Percentiles rank a stretch among this genome's conserved stretches.
These are phyloP conservation scores for Rutstroemia sp. DNA, from an alignment of 2,329 filamentous ascomycete genomes.

Conservation along the genomic window DNA sequence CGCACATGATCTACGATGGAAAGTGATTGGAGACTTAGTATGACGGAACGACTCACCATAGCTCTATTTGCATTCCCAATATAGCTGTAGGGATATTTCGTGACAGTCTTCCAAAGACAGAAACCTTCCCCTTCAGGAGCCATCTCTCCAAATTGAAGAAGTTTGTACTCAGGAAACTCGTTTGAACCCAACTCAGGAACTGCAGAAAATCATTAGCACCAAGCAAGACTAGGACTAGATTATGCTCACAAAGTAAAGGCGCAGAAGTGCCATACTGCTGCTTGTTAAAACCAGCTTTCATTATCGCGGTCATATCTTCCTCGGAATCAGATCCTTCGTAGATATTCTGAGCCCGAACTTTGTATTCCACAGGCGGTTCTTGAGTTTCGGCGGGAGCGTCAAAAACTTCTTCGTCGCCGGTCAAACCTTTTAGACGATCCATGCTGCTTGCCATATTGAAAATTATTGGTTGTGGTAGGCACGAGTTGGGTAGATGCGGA, in stretches of 20 bases:
- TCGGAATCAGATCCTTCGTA: slow-evolving; percentile 1
- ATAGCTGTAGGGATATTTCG: slow-evolving; percentile 52
- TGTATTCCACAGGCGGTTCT: not conserved
- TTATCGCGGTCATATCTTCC: not conserved
- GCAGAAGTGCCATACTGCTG: not conserved
- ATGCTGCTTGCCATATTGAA: not conserved
- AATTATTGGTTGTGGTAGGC: not conserved
- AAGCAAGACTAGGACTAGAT: too few species aligned
- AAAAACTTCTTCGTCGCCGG: not conserved
- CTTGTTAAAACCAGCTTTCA: not conserved
- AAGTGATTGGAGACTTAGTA: not conserved
- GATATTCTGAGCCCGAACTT: not conserved
- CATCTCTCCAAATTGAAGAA: slow-evolving; percentile 23
- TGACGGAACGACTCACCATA: not conserved
- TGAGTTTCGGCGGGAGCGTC: not conserved
- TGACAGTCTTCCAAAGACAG: slow-evolving; percentile 45
- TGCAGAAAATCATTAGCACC: not conserved
- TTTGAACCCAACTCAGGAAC: slow-evolving; percentile 4
- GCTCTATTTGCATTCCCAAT: slow-evolving; percentile 44
- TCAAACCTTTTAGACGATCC: slow-evolving; percentile 2
- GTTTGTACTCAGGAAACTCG: slow-evolving; percentile 8
- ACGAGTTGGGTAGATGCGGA: too few species aligned
- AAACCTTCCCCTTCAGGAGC: slow-evolving; percentile 31
- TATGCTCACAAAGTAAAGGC: not conserved
- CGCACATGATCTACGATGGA: not conserved